Evolutionary conservation across 2,329 filamentous ascomycete genomes (phyloP).

Genomic region (Drechslerella dactyloides): DNA sequence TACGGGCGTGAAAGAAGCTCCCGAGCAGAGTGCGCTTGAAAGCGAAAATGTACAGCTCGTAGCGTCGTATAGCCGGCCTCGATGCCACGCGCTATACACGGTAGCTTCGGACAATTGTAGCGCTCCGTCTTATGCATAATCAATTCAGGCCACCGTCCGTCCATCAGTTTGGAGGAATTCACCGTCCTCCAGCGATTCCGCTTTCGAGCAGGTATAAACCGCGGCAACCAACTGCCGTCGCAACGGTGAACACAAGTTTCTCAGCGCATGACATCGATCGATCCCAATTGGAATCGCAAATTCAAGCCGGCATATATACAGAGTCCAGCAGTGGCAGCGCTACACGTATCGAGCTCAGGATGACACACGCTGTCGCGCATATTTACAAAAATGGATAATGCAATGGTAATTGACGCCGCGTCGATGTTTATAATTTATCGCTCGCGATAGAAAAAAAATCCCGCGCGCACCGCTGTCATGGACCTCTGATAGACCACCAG

Average conservation of each 20-base stretch:
- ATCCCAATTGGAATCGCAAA: background rate
- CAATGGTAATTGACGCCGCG: background rate
- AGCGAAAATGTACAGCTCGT: constrained; percentile 4
- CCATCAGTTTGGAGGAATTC: constrained; percentile 45
- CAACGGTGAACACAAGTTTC: too few species aligned
- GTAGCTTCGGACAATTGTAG: constrained; percentile 30
- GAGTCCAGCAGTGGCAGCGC: background rate
- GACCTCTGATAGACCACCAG: constrained; percentile 48
- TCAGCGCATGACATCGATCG: too few species aligned
- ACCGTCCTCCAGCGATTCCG: constrained; percentile 35
- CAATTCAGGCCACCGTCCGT: constrained; percentile 19
- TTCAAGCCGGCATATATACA: background rate
- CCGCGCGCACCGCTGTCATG: background rate
- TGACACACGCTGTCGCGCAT: constrained; percentile 17
- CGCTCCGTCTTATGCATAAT: constrained; percentile 26
- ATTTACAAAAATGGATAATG: constrained; percentile 14
- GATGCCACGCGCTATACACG: too few species aligned
- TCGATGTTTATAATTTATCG: constrained; percentile 4
- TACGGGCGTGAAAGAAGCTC: too few species aligned
- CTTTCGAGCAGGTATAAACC: constrained; percentile 47
- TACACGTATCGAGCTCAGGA: constrained; percentile 47
- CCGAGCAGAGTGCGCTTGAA: constrained; percentile 2
- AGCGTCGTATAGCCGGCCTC: too few species aligned
- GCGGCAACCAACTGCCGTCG: constrained; percentile 28
- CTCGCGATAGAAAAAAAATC: too few species aligned